These are phyloP conservation scores for Plasmodium ovale DNA, from an alignment of 169 alveolate genomes.

Conservation along the genomic window DNA sequence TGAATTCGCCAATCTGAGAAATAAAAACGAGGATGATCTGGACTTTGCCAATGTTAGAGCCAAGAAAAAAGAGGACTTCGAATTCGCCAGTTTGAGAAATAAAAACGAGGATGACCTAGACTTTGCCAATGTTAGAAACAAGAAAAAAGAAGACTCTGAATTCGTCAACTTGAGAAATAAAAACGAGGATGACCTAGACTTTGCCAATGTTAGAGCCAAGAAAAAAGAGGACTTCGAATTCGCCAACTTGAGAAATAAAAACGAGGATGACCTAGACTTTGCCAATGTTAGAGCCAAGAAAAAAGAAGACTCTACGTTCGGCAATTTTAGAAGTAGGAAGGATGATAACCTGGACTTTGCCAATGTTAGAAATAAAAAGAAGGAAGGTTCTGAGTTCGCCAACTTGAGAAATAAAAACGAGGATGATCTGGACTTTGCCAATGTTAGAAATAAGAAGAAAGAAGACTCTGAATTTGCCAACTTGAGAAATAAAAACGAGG, in stretches of 20 bases:
- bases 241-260: background rate
- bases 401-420: conserved; percentile 19
- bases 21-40: background rate
- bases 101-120: conserved; percentile 23
- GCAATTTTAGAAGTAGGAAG: background rate
- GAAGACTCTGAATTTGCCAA: conserved; percentile 15
- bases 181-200: conserved; percentile 5
- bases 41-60: conserved; percentile 20
- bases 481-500: conserved; percentile 13
- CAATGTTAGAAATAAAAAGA: conserved; percentile 18
- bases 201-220: background rate
- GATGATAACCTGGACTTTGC: conserved; percentile 8
- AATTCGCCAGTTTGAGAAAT: background rate
- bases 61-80: conserved; percentile 7
- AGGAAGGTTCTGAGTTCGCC: background rate
- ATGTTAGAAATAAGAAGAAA: conserved; percentile 21
- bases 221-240: background rate
- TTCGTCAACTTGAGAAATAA: conserved; percentile 1
- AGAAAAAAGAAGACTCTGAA: conserved; percentile 4
- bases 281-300: background rate
- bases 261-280: conserved; percentile 1
- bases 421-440: conserved; percentile 8
- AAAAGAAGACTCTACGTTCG: background rate
- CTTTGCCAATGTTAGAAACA: conserved; percentile 15
- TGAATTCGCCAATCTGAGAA: background rate